phyloP scores from a whole-genome alignment of 2,329 filamentous ascomycete genomes.

The Thielaviopsis punctulata region DNA sequence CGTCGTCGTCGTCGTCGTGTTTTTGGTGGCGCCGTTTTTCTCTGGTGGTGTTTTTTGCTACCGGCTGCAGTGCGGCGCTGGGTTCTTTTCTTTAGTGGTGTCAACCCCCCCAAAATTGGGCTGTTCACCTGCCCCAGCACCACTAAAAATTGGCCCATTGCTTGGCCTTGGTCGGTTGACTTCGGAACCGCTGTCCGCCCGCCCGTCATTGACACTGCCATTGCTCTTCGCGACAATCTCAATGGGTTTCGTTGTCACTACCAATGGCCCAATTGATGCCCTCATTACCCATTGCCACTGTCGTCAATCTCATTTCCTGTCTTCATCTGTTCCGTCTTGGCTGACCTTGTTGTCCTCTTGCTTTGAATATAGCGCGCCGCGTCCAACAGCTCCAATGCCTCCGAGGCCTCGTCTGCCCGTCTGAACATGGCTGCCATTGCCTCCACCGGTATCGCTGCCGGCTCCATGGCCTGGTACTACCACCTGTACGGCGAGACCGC shows the following conservation, averaged over 20 bases:
- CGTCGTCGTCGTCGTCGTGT: neutral
- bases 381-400: slow-evolving; percentile 59
- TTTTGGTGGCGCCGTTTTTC: neutral
- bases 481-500: slow-evolving; percentile 83
- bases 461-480: slow-evolving; percentile 92
- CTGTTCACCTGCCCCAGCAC: neutral
- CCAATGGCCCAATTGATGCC: slow-evolving; percentile 2
- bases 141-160: neutral
- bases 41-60: no score
- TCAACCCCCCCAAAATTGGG: neutral
- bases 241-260: neutral
- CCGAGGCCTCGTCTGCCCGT: slow-evolving; percentile 54
- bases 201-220: neutral
- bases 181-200: neutral
- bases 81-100: neutral
- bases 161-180: neutral
- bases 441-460: slow-evolving; percentile 72
- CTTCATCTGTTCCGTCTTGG: neutral
- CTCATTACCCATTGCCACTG: neutral
- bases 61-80: no score
- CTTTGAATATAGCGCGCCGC: slow-evolving; percentile 35
- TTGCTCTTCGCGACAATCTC: neutral
- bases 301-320: neutral
- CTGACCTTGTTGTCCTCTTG: slow-evolving; percentile 8
- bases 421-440: slow-evolving; percentile 75